These are phyloP conservation scores for Trametes maxima DNA, from an alignment of 768 basidiomycete species.

Conservation along the genomic window DNA sequence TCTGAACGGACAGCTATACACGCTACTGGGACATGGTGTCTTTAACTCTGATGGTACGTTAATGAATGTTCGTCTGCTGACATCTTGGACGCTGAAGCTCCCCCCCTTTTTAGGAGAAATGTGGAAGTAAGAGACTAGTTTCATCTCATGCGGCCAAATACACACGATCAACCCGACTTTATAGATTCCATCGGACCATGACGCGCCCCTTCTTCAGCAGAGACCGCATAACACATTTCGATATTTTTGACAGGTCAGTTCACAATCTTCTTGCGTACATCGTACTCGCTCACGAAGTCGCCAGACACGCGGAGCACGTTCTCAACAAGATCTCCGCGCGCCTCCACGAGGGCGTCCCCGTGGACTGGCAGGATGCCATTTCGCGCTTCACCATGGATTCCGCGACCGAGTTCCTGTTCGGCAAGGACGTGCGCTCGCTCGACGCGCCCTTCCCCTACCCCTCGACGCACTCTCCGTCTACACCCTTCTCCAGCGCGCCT, in stretches of 20 bases:
- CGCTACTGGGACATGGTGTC: constrained; percentile 57
- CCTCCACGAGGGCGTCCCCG: constrained; percentile 47
- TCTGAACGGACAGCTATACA: constrained; percentile 27
- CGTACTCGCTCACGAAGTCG: background rate
- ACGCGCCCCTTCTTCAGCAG: constrained; percentile 67
- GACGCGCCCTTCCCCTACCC: constrained; percentile 27
- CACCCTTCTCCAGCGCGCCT: background rate
- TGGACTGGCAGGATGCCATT: constrained; percentile 43
- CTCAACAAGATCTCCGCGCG: constrained; percentile 47
- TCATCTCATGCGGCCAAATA: background rate
- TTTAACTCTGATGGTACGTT: constrained; percentile 57
- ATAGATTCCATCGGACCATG: constrained; percentile 65
- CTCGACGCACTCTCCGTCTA: background rate
- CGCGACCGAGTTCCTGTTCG: constrained; percentile 38
- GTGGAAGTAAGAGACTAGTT: constrained; percentile 57
- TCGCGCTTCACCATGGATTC: constrained; percentile 35
- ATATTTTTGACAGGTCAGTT: constrained; percentile 27
- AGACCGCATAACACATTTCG: constrained; percentile 31
- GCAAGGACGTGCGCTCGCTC: constrained; percentile 30
- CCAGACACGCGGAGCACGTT: constrained; percentile 30
- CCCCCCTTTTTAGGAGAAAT: constrained; percentile 48
- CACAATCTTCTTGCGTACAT: background rate
- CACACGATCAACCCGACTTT: background rate
- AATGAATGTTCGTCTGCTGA: background rate
- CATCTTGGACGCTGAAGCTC: background rate